These are phyloP conservation scores for Corchorus olitorius DNA, from an alignment of 345 rosid species.

Conservation along the genomic window DNA sequence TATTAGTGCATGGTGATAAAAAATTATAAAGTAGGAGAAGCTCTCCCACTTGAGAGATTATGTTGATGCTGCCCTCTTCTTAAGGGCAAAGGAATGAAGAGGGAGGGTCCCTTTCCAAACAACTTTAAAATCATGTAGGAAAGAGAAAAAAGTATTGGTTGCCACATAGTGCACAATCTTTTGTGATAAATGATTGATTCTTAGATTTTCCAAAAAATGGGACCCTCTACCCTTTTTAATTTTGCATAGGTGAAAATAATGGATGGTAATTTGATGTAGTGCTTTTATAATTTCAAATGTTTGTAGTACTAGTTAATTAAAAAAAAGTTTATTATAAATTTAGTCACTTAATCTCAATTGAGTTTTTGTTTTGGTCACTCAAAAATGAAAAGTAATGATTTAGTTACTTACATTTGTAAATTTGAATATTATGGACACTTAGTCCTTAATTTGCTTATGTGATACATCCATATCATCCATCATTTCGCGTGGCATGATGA, in stretches of 20 bases:
- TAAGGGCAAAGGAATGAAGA: not conserved
- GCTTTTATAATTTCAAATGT: too few species aligned
- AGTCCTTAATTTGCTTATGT: too few species aligned
- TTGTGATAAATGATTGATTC: conserved; percentile 6
- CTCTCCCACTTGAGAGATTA: not conserved
- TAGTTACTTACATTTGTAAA: too few species aligned
- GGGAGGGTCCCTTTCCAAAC: not conserved
- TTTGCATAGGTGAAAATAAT: not conserved
- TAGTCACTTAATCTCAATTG: too few species aligned
- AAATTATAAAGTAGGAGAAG: not conserved
- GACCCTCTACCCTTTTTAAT: not conserved
- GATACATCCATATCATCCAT: too few species aligned
- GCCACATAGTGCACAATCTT: not conserved
- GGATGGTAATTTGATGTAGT: not conserved
- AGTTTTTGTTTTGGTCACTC: too few species aligned
- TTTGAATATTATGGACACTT: too few species aligned
- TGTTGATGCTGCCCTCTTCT: not conserved
- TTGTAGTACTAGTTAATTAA: too few species aligned
- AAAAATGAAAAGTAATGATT: too few species aligned
- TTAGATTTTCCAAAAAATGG: not conserved
- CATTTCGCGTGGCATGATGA: too few species aligned
- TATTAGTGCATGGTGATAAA: not conserved
- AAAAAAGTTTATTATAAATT: too few species aligned
- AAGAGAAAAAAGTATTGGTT: not conserved
- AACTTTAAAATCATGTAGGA: not conserved